Conservation (phyloP, 257 asterid genomes). For the Solanum piurae region DNA sequence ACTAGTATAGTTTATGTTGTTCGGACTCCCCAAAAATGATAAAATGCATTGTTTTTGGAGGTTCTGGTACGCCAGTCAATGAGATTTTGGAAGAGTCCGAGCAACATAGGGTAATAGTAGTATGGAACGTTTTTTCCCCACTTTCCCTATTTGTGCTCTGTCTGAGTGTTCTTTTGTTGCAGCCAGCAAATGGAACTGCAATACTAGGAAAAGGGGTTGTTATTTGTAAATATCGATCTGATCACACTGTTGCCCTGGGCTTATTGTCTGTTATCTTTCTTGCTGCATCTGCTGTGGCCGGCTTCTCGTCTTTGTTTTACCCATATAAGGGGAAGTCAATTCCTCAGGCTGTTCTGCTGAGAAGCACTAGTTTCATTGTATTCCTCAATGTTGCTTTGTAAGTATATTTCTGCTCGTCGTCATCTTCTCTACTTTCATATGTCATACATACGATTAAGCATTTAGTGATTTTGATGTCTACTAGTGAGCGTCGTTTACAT, state of each 20-base stretch:
- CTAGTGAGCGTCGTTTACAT: background rate
- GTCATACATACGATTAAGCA: too few relatives aligned
- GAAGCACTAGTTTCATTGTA: constrained; percentile 40
- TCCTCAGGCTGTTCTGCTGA: constrained; percentile 50
- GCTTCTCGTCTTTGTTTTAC: constrained; percentile 51
- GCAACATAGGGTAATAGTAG: too few relatives aligned
- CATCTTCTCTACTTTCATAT: too few relatives aligned
- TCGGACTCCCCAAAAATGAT: too few relatives aligned
- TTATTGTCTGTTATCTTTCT: constrained; percentile 56
- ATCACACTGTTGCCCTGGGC: constrained; percentile 57
- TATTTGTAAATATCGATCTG: constrained; percentile 69
- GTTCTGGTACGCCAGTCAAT: too few relatives aligned
- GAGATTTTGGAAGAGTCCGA: too few relatives aligned
- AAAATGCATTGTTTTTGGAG: too few relatives aligned
- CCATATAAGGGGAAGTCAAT: constrained; percentile 68
- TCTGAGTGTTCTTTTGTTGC: constrained; percentile 10
- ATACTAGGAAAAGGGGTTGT: constrained; percentile 41
- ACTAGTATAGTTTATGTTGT: too few relatives aligned
- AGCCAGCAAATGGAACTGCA: constrained; percentile 65
- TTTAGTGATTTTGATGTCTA: background rate
- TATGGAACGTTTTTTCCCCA: too few relatives aligned
- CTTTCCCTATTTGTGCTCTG: too few relatives aligned
- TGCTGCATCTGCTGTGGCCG: constrained; percentile 30
- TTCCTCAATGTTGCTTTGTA: constrained; percentile 71
- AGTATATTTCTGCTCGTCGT: constrained; percentile 16